Percentiles rank a stretch among this genome's conserved stretches.
phyloP scores from a whole-genome alignment of 345 rosid genomes.

The Orychophragmus violaceus region DNA sequence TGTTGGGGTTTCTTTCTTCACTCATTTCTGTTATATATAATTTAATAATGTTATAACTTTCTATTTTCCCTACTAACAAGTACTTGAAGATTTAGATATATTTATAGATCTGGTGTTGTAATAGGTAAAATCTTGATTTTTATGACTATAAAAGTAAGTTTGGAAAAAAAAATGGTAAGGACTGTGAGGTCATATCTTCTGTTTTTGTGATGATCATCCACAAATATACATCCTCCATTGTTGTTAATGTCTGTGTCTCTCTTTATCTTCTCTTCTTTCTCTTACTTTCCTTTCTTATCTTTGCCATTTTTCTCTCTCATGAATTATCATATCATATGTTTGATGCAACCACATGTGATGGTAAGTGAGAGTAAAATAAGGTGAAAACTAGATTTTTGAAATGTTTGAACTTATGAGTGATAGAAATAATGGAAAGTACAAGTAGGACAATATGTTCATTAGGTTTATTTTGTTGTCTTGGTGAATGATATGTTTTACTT shows the following conservation, averaged over 20 bases:
- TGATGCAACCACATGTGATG: conserved; percentile 25
- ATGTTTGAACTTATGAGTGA: neutral
- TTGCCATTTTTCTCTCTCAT: conserved; percentile 24
- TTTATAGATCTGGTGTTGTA: conserved; percentile 58
- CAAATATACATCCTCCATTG: conserved; percentile 36
- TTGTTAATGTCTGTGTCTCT: conserved; percentile 37
- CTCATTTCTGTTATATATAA: conserved; percentile 27
- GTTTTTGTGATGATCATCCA: conserved; percentile 22
- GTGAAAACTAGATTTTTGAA: neutral
- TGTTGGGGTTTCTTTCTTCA: conserved; percentile 38
- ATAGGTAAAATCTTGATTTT: conserved; percentile 37
- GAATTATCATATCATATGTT: conserved; percentile 29
- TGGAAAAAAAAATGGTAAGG: conserved; percentile 28
- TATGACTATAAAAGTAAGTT: conserved; percentile 27
- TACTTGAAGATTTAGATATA: conserved; percentile 31
- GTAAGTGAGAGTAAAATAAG: conserved; percentile 28
- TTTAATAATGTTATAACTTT: conserved; percentile 18
- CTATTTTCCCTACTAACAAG: conserved; percentile 22
- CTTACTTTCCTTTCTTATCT: conserved; percentile 33
- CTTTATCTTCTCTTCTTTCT: conserved; percentile 34
- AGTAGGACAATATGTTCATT: neutral
- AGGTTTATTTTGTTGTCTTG: neutral
- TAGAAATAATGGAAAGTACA: conserved; percentile 1
- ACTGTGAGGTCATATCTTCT: conserved; percentile 45
- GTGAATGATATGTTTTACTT: neutral